phyloP scores from a whole-genome alignment of 2,329 filamentous ascomycete species.

The Coniochaeta ligniaria region DNA sequence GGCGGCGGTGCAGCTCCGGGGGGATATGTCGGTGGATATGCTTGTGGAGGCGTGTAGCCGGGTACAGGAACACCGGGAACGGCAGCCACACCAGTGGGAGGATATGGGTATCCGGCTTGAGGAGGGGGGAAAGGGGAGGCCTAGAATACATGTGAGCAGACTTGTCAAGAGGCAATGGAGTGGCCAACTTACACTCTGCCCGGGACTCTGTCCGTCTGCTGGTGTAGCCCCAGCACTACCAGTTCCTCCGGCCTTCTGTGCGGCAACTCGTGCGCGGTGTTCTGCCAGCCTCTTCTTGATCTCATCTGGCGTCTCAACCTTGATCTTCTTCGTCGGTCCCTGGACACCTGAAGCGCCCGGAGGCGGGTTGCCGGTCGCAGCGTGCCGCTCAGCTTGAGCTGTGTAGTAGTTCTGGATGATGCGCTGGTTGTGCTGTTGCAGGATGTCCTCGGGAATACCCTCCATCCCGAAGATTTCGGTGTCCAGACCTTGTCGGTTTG shows the following conservation, averaged over 20 bases:
- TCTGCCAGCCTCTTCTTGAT: slow-evolving; percentile 75
- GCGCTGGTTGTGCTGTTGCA: slow-evolving; percentile 76
- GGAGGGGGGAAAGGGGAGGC: slow-evolving; percentile 37
- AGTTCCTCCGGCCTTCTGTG: slow-evolving; percentile 49
- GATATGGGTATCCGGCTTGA: slow-evolving; percentile 21
- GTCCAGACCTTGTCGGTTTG: slow-evolving; percentile 76
- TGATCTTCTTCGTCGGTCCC: slow-evolving; percentile 62
- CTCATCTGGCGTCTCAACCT: slow-evolving; percentile 69
- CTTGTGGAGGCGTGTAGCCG: slow-evolving; percentile 21
- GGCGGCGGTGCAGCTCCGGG: slow-evolving; percentile 28
- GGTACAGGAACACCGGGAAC: slow-evolving; percentile 5
- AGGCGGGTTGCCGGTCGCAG: slow-evolving; percentile 75
- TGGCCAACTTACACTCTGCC: slow-evolving; percentile 43
- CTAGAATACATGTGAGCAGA: slow-evolving; percentile 13
- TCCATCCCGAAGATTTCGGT: slow-evolving; percentile 99
- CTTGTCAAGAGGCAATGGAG: background rate
- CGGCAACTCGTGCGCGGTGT: slow-evolving; percentile 62
- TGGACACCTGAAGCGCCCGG: slow-evolving; percentile 35
- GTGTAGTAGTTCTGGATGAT: slow-evolving; percentile 82
- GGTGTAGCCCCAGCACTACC: slow-evolving; percentile 49
- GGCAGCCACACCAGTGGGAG: slow-evolving; percentile 11
- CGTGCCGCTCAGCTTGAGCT: slow-evolving; percentile 73
- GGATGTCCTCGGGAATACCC: slow-evolving; percentile 81
- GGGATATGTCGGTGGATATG: slow-evolving; percentile 28
- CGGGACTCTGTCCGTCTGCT: slow-evolving; percentile 41